Conservation (phyloP, 768 basidiomycete genomes). For the Termitomyces heimii region DNA sequence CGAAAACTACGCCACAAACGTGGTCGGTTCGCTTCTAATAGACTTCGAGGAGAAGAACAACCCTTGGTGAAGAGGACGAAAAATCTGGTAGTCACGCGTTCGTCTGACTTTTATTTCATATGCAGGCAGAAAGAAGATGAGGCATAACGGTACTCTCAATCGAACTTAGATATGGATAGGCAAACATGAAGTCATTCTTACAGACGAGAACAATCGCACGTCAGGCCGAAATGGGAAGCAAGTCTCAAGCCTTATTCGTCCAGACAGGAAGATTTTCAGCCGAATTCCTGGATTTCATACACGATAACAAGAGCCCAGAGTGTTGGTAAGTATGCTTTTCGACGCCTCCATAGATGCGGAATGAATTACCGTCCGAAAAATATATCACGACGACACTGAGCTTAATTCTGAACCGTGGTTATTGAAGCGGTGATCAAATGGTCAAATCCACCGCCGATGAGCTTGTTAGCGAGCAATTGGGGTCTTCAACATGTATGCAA, state of each 20-base stretch:
- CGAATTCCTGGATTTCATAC: not conserved
- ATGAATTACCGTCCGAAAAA: not conserved
- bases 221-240: not conserved
- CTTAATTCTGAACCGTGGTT: not conserved
- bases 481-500: not conserved
- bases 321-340: not conserved
- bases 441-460: not conserved
- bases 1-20: constrained; percentile 1
- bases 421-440: not conserved
- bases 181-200: not conserved
- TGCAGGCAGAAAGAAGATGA: not conserved
- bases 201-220: not conserved
- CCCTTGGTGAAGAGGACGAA: no score
- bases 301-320: not conserved
- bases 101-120: not conserved
- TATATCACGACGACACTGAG: not conserved
- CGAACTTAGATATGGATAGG: not conserved
- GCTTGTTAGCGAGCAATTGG: not conserved
- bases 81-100: not conserved
- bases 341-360: not conserved
- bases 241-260: not conserved
- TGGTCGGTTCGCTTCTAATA: not conserved
- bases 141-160: not conserved
- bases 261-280: not conserved
- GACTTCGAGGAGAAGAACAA: not conserved